phyloP scores from a whole-genome alignment of 371 early-diverging fungal species.

The Lichtheimia corymbifera region DNA sequence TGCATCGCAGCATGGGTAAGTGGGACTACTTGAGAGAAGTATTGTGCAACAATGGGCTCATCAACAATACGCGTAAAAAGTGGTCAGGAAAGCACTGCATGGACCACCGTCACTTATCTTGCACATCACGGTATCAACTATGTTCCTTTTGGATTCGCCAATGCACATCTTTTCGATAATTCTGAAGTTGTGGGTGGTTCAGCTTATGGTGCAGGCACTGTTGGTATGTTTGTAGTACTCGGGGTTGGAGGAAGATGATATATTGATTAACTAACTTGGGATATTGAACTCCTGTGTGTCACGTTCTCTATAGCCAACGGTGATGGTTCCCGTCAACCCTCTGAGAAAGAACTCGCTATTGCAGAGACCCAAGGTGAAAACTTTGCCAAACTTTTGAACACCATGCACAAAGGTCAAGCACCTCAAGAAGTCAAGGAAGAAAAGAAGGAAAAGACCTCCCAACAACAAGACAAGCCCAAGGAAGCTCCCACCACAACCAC shows the following conservation, averaged over 20 bases:
- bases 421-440: neutral
- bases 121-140: conserved; percentile 76
- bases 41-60: no score
- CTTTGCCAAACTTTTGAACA: conserved; percentile 47
- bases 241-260: neutral
- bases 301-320: conserved; percentile 48
- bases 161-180: conserved; percentile 35
- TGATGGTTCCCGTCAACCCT: conserved; percentile 63
- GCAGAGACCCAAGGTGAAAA: conserved; percentile 60
- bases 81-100: conserved; percentile 72
- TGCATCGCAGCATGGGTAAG: conserved; percentile 56
- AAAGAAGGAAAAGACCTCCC: neutral
- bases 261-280: neutral
- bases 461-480: conserved; percentile 1
- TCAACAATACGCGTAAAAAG: no score
- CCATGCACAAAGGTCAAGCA: conserved; percentile 11
- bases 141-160: conserved; percentile 64
- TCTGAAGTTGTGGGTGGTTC: conserved; percentile 55
- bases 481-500: neutral
- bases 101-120: conserved; percentile 59
- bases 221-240: conserved; percentile 27
- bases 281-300: conserved; percentile 45
- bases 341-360: conserved; percentile 60
- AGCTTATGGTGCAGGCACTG: conserved; percentile 70
- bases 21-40: no score